Conservation (phyloP, 306 rosid species). For the Prunus mume region DNA sequence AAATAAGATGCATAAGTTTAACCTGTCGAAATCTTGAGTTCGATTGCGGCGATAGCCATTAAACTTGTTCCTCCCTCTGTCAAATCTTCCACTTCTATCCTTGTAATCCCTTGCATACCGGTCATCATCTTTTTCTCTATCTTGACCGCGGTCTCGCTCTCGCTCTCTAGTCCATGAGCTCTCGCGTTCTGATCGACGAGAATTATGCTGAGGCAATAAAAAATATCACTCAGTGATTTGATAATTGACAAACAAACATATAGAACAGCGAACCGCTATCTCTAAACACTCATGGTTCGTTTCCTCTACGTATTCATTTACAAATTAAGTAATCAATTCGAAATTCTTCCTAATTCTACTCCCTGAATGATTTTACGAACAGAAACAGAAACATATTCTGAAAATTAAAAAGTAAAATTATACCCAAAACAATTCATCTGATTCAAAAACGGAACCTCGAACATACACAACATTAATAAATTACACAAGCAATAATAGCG, state of each 20-base stretch:
- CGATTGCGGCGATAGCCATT: slow-evolving; percentile 35
- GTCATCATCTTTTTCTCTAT: slow-evolving; percentile 40
- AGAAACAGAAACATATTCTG: background rate
- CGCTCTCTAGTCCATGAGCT: slow-evolving; percentile 40
- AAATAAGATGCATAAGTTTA: slow-evolving; percentile 2
- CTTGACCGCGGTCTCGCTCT: slow-evolving; percentile 42
- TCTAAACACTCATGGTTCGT: background rate
- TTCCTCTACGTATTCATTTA: background rate
- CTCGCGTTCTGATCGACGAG: slow-evolving; percentile 50
- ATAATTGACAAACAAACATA: background rate
- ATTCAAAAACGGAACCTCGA: background rate
- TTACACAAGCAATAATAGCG: background rate
- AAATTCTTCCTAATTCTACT: background rate
- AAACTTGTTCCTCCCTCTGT: slow-evolving; percentile 44
- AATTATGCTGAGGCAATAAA: slow-evolving; percentile 41
- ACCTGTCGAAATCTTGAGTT: slow-evolving; percentile 56
- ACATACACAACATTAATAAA: background rate
- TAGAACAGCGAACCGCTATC: background rate
- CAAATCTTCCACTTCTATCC: slow-evolving; percentile 42
- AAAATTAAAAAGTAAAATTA: background rate
- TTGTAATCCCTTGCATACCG: slow-evolving; percentile 38
- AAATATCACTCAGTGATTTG: slow-evolving; percentile 14
- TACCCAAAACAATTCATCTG: background rate
- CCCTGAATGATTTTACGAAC: background rate
- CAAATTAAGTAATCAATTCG: background rate